Evolutionary conservation across 805 yeast species (phyloP), one percentile per base, ranked within the genome.

Genomic region (Zygoascus ofunaensis): DNA sequence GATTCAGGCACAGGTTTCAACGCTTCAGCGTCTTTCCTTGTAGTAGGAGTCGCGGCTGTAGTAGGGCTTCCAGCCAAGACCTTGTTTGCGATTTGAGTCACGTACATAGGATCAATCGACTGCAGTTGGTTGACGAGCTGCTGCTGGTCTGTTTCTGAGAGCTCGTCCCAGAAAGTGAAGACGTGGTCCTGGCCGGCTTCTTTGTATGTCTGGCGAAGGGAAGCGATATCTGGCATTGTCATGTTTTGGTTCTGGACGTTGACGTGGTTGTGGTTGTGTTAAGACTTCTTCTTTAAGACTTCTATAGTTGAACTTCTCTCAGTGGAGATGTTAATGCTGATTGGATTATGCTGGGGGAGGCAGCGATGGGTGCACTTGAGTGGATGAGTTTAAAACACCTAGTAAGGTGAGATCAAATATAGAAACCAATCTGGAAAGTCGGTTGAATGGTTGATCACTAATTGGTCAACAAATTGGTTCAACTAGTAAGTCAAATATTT

Each of bases 141-240:
- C 2, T 43, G 35, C 43, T 55, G 48, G 39, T 63, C 59, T 3
- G 44, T 46, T 4, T 37, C 55, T 23, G 49, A 34, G 23, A 68
- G 63, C 40, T 43, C 19, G 51, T 61, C 64, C 54, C 58, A 63
- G 47, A 63, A 65, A 34, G 54, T 51, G 50, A 65, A 66, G 5
- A 68, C 71, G 30, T 69, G 72, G 44, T 50, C 66, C 52, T 68
- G 72, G 49, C 63, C 64, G 12, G 64, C 66, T 2, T 47, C 49
- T 24, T 59, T 58, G 36, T 61, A 56, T 26, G 35, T 34, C 19
- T 44, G 46, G n/a, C 49, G 41, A 32, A 53, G 21, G 32, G 42
- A 39, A 5, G 48, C 18, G 22, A 44, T 36, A 41, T 52, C 55
- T n/a, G 54, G 28, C 35, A 43, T 22, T 10, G 54, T 51, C 55